phyloP scores from a whole-genome alignment of 176 grass and related monocot species.

The Aegilops speltoides region DNA sequence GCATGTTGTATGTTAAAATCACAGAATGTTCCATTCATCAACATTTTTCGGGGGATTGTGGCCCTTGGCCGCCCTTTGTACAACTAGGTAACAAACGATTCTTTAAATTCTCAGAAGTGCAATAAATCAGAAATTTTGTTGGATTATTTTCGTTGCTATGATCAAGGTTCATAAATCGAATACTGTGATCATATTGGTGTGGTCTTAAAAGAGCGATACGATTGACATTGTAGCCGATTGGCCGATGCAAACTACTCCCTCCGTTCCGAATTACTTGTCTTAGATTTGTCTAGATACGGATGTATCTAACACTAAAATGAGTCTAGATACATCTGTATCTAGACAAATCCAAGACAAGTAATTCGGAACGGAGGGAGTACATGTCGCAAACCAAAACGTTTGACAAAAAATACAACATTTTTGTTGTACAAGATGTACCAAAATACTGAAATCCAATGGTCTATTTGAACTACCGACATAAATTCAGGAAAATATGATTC shows the following conservation, averaged over 20 bases:
- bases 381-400: neutral
- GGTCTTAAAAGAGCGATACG: too few species aligned
- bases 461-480: neutral
- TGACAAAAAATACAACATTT: neutral
- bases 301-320: too few species aligned
- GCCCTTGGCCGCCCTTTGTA: neutral
- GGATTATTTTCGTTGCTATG: neutral
- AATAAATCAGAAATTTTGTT: conserved; percentile 42
- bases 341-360: too few species aligned
- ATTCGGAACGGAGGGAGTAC: neutral
- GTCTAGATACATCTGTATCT: too few species aligned
- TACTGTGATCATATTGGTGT: too few species aligned
- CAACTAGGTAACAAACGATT: neutral
- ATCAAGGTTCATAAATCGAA: neutral
- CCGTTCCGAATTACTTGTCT: too few species aligned
- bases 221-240: too few species aligned
- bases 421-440: neutral
- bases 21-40: conserved; percentile 25
- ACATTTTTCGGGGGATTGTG: conserved; percentile 23
- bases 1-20: conserved; percentile 35
- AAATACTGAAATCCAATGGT: neutral
- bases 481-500: neutral
- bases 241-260: neutral
- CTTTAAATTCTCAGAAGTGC: conserved; percentile 23
- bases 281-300: too few species aligned